Percentiles rank a stretch among this genome's conserved stretches.
Conservation (phyloP, 2,329 filamentous ascomycete genomes). For the Raffaelea albimanens region DNA sequence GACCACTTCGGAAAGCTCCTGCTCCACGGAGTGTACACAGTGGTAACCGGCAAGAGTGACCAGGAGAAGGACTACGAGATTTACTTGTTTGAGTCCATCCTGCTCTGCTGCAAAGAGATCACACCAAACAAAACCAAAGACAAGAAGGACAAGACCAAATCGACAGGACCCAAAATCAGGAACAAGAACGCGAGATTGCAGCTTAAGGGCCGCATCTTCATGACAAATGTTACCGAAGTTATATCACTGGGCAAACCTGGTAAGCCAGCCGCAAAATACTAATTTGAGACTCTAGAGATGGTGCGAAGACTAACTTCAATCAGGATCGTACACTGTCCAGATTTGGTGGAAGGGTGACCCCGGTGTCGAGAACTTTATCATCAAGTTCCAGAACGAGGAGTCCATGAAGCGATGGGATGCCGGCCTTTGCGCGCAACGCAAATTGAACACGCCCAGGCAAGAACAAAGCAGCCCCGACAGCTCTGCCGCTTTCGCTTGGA, state of each 20-base stretch:
- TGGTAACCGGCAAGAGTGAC: constrained; percentile 82
- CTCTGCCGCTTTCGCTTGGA: constrained; percentile 65
- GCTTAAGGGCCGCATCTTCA: constrained; percentile 94
- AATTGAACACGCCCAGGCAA: constrained; percentile 44
- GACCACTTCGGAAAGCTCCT: constrained; percentile 87
- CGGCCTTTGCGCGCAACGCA: constrained; percentile 68
- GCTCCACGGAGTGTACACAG: constrained; percentile 81
- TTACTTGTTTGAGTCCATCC: constrained; percentile 90
- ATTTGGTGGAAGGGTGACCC: constrained; percentile 99
- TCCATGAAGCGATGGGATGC: constrained; percentile 86
- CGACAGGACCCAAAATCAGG: constrained; percentile 44
- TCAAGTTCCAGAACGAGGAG: constrained; percentile 87
- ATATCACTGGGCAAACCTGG: constrained; percentile 79
- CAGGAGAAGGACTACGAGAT: constrained; percentile 97
- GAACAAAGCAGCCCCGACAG: constrained; percentile 36
- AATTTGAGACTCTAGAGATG: too few relatives aligned
- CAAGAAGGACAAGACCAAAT: constrained; percentile 57
- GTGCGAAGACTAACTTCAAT: too few relatives aligned
- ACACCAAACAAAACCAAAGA: constrained; percentile 76
- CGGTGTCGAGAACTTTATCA: constrained; percentile 90
- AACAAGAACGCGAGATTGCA: constrained; percentile 75
- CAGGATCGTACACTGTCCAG: constrained; percentile 87
- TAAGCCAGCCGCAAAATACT: constrained; percentile 33
- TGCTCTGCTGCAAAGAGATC: constrained; percentile 94
- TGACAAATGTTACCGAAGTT: constrained; percentile 98